phyloP scores from a whole-genome alignment of 2,329 filamentous ascomycete species.

The Paradendryphiella salina region DNA sequence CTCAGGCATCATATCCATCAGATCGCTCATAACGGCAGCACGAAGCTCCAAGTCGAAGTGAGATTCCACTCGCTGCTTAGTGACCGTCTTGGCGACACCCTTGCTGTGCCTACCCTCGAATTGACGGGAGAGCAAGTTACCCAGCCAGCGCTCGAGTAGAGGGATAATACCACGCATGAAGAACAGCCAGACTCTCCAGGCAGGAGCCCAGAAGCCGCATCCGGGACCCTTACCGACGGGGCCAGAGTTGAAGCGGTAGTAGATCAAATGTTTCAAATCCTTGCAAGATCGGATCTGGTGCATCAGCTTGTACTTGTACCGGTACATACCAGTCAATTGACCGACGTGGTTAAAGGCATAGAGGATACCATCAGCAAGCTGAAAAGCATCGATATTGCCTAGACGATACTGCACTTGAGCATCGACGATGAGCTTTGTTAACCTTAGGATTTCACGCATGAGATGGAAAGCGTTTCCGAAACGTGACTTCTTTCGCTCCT shows the following conservation, averaged over 20 bases:
- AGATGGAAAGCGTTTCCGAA: slow-evolving; percentile 99
- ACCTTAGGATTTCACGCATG: slow-evolving; percentile 93
- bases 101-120: slow-evolving; percentile 99
- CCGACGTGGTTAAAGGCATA: slow-evolving; percentile 99
- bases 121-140: slow-evolving; percentile 92
- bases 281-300: slow-evolving; percentile 99
- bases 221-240: slow-evolving; percentile 96
- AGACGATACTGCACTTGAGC: slow-evolving; percentile 97
- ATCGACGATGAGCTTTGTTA: slow-evolving; percentile 98
- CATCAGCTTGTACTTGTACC: slow-evolving; percentile 99
- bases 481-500: slow-evolving; percentile 98
- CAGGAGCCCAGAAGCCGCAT: slow-evolving; percentile 98
- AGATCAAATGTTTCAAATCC: slow-evolving; percentile 97
- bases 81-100: slow-evolving; percentile 97
- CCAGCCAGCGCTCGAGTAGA: slow-evolving; percentile 93
- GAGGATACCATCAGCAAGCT: slow-evolving; percentile 96
- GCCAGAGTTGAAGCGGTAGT: slow-evolving; percentile 97
- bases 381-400: slow-evolving; percentile 98
- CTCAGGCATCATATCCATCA: slow-evolving; percentile 99
- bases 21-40: slow-evolving; percentile 96
- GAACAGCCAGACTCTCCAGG: slow-evolving; percentile 98
- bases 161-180: slow-evolving; percentile 99
- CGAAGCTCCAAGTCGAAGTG: slow-evolving; percentile 97
- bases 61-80: slow-evolving; percentile 97
- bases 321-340: slow-evolving; percentile 98